Base-by-base conservation (phyloP, 352 stramenopile species). In the Phytophthora hibernalis region DNA sequence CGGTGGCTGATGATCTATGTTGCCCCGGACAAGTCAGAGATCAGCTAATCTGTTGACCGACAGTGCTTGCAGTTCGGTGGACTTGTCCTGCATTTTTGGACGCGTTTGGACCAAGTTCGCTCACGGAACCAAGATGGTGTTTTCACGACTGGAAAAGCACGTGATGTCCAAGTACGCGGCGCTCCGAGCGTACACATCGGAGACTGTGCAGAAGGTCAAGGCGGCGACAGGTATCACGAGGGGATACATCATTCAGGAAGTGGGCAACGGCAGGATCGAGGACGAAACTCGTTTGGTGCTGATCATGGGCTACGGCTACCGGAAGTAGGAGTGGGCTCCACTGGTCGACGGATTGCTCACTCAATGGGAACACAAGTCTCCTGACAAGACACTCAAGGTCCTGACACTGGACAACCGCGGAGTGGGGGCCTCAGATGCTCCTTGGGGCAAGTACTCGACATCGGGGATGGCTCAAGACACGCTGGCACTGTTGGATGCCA, bases 351-450 rank as follows among this genome's bases (percentile, higher is more conserved):
- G 24, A 12, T 44, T 86, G 21, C 49, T 86, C 10, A 71, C 70
- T 21, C 48, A 74, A 55, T 79, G 72, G 73, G 33, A 67, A 6
- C 35, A 40, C 12, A 26, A 54, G 13, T 26, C 35, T 10, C 24
- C 21, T 16, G 31, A 70, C 26, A 69, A 64, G 37, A 49, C 37
- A 3, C 53, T 87, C 26, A 69, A 79, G 55, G 51, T 91, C 10
- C 45, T 91, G 38, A 86, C 76, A 15, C 74, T 91, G 28, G 82
- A 87, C 65, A 91, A 89, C 68, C 78, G 82, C 31, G 82, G 78
- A 21, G 70, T 80, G 8, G 82, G 82, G 40, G 75, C 57, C 50
- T 78, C 78, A 5, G 81, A 89, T 47, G 66, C 68, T 26, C 72
- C 83, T 0, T 86, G 71, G 71, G 81, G 78, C 3, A 72, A 70